Percentiles rank a stretch among this genome's conserved stretches.
Conservation (phyloP, 495 filamentous ascomycete species). For the Talaromyces borbonicus region DNA sequence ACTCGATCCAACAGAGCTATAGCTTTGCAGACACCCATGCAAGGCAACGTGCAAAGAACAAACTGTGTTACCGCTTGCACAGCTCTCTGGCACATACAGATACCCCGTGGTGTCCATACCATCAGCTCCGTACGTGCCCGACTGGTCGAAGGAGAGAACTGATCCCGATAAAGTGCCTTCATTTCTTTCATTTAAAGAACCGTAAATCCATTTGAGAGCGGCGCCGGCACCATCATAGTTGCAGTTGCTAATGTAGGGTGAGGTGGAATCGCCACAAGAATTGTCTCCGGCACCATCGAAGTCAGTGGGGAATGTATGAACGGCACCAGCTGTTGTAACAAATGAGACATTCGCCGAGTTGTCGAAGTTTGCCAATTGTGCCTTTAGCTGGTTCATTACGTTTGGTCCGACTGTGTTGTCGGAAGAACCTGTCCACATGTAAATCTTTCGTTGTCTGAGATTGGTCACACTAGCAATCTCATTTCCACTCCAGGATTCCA, state of each 20-base stretch:
- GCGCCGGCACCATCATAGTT: conserved; percentile 11
- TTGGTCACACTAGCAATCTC: neutral
- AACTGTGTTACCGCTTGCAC: conserved; percentile 7
- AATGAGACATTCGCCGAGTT: conserved; percentile 8
- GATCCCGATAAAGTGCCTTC: conserved; percentile 6
- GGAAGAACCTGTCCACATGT: neutral
- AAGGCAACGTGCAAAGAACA: conserved; percentile 11
- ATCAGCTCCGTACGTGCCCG: conserved; percentile 5
- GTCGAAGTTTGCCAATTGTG: conserved; percentile 7
- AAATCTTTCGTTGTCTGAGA: neutral
- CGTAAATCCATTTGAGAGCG: conserved; percentile 10
- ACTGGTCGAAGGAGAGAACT: conserved; percentile 11
- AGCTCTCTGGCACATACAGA: conserved; percentile 9
- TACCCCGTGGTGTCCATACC: conserved; percentile 11
- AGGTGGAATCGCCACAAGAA: conserved; percentile 5
- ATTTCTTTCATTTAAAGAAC: conserved; percentile 5
- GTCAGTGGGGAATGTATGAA: conserved; percentile 10
- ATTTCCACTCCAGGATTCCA: neutral
- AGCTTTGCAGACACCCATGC: conserved; percentile 12
- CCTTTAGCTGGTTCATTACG: conserved; percentile 8
- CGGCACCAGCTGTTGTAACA: conserved; percentile 8
- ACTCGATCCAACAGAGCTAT: conserved; percentile 6
- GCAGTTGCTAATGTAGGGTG: conserved; percentile 12
- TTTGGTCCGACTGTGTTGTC: no score
- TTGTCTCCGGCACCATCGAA: conserved; percentile 10